Evolutionary conservation across 306 rosid species (phyloP).

Genomic region (Acacia melanoxylon): DNA sequence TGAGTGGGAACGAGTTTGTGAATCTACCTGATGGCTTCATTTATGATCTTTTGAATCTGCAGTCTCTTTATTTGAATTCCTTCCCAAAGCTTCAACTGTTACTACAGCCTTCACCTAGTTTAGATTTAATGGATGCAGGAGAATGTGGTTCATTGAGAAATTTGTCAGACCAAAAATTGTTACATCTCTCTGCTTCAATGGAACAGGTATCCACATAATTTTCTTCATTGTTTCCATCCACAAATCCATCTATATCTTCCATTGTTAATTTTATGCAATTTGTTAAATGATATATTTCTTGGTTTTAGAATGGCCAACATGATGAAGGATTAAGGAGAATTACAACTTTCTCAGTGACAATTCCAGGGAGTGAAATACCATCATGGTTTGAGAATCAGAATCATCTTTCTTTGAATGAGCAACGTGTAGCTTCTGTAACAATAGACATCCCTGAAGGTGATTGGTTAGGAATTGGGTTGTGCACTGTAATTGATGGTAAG

Average conservation of each 20-base stretch:
- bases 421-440: background rate
- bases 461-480: background rate
- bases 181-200: no score
- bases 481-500: background rate
- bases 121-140: no score
- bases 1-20: no score
- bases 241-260: background rate
- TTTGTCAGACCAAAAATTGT: no score
- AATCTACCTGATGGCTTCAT: no score
- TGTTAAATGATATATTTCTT: background rate
- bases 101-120: no score
- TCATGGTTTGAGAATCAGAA: conserved; percentile 1
- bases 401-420: background rate
- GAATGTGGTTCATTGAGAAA: no score
- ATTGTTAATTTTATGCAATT: background rate
- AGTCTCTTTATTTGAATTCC: no score
- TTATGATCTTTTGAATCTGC: no score
- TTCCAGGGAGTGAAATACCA: background rate
- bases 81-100: no score
- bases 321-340: background rate
- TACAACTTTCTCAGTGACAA: background rate
- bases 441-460: background rate
- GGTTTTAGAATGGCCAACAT: background rate
- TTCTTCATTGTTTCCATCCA: background rate
- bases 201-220: background rate